phyloP scores from a whole-genome alignment of 345 rosid species.

The Brassica cretica region DNA sequence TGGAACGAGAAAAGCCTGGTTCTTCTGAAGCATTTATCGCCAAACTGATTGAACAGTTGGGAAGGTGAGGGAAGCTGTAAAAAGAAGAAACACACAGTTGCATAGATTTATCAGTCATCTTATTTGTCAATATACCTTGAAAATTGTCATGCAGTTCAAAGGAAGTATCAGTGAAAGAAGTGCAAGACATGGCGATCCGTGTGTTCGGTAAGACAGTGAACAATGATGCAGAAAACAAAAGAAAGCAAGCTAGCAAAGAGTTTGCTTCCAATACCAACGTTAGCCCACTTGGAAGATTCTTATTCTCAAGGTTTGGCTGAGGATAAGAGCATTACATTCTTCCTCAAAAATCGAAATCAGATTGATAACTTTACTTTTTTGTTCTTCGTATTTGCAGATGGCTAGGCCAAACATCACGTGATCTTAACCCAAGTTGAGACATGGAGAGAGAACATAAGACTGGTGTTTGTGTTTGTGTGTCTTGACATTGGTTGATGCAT shows the following conservation, averaged over 20 bases:
- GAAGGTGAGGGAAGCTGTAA: conserved; percentile 50
- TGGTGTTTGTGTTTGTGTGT: conserved; percentile 38
- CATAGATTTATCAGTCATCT: conserved; percentile 4
- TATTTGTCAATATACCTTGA: background rate
- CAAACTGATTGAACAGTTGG: conserved; percentile 67
- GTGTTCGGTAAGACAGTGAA: conserved; percentile 47
- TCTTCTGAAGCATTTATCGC: conserved; percentile 77
- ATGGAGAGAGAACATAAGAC: conserved; percentile 26
- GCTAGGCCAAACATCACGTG: conserved; percentile 79
- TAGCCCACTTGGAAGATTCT: conserved; percentile 89
- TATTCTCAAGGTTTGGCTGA: conserved; percentile 78
- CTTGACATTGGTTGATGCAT: conserved; percentile 44
- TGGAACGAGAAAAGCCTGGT: conserved; percentile 87
- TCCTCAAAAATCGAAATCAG: background rate
- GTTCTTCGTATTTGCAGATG: conserved; percentile 54
- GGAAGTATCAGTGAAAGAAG: conserved; percentile 68
- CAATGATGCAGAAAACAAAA: conserved; percentile 58
- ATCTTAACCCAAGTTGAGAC: conserved; percentile 60
- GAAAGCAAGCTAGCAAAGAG: conserved; percentile 72
- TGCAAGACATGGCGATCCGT: conserved; percentile 67
- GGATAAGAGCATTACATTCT: background rate
- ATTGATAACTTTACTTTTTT: background rate
- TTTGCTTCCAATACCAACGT: conserved; percentile 62
- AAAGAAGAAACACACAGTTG: conserved; percentile 8
- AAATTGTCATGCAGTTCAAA: conserved; percentile 59